phyloP scores from a whole-genome alignment of 768 basidiomycete genomes.

The Hebeloma cylindrosporum region DNA sequence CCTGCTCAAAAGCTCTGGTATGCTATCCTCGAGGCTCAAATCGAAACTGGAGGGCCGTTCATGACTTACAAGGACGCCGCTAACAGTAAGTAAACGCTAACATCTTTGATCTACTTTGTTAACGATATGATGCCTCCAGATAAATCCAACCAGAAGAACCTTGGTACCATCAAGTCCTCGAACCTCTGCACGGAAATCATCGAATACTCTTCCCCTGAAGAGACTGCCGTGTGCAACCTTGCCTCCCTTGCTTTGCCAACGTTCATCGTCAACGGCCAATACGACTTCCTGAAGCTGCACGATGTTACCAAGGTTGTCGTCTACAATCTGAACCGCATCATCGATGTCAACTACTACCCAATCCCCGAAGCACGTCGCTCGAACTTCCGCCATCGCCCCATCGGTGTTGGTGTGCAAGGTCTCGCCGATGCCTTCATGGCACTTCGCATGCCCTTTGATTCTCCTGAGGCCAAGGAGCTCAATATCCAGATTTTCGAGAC shows the following conservation, averaged over 20 bases:
- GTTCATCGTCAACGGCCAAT: conserved; percentile 78
- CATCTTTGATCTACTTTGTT: background rate
- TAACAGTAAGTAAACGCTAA: conserved; percentile 59
- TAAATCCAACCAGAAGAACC: conserved; percentile 98
- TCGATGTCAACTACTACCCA: conserved; percentile 95
- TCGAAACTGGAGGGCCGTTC: conserved; percentile 98
- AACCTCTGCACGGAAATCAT: conserved; percentile 99
- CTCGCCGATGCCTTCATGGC: conserved; percentile 99
- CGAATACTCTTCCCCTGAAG: conserved; percentile 96
- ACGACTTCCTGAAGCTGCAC: conserved; percentile 95
- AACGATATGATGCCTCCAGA: conserved; percentile 38
- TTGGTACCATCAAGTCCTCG: conserved; percentile 98
- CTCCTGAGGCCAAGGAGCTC: conserved; percentile 77
- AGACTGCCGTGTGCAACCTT: conserved; percentile 97
- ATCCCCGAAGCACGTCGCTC: conserved; percentile 87
- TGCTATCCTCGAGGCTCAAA: conserved; percentile 93
- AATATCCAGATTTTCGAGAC: conserved; percentile 99
- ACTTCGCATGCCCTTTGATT: conserved; percentile 94
- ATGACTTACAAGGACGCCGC: conserved; percentile 98
- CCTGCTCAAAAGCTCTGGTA: conserved; percentile 99
- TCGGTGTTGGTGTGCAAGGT: conserved; percentile 97
- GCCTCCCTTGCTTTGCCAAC: conserved; percentile 95
- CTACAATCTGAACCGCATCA: conserved; percentile 90
- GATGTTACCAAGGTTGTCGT: conserved; percentile 92
- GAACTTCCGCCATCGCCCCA: conserved; percentile 96